phyloP scores from a whole-genome alignment of 116 monocot genomes.

The Posidonia oceanica region DNA sequence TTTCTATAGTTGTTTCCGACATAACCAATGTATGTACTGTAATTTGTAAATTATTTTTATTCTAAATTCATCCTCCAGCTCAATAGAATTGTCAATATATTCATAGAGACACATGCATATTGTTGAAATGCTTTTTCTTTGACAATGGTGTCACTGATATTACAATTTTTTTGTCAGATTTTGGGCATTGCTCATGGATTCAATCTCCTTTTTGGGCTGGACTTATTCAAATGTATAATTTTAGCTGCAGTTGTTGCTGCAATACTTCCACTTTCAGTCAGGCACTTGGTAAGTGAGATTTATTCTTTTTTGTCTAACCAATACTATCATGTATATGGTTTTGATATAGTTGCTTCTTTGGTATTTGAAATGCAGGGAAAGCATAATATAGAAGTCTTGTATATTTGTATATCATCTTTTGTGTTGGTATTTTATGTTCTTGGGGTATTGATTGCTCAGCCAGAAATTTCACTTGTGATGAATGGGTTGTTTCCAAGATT shows the following conservation, averaged over 20 bases:
- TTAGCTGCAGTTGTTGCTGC: conserved; percentile 12
- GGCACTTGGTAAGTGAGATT: conserved; percentile 13
- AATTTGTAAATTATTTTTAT: background rate
- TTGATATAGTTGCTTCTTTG: background rate
- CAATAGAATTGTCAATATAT: too few species aligned
- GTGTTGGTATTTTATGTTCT: conserved; percentile 24
- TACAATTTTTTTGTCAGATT: conserved; percentile 14
- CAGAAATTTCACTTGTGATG: conserved; percentile 7
- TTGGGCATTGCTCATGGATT: conserved; percentile 33
- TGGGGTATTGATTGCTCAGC: conserved; percentile 18
- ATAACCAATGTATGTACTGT: conserved; percentile 23
- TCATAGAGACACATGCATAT: background rate
- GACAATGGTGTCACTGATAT: background rate
- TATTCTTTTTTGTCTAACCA: background rate
- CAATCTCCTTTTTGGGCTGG: conserved; percentile 15
- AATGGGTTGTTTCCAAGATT: conserved; percentile 13
- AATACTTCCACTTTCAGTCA: conserved; percentile 8
- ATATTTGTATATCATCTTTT: conserved; percentile 18
- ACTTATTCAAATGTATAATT: conserved; percentile 9
- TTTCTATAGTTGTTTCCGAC: conserved; percentile 32
- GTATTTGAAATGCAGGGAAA: conserved; percentile 5
- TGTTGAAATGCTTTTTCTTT: background rate
- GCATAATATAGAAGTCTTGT: conserved; percentile 13
- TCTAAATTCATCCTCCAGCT: too few species aligned
- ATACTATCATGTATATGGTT: background rate